phyloP scores from a whole-genome alignment of 345 rosid species.

The Laguncularia racemosa region DNA sequence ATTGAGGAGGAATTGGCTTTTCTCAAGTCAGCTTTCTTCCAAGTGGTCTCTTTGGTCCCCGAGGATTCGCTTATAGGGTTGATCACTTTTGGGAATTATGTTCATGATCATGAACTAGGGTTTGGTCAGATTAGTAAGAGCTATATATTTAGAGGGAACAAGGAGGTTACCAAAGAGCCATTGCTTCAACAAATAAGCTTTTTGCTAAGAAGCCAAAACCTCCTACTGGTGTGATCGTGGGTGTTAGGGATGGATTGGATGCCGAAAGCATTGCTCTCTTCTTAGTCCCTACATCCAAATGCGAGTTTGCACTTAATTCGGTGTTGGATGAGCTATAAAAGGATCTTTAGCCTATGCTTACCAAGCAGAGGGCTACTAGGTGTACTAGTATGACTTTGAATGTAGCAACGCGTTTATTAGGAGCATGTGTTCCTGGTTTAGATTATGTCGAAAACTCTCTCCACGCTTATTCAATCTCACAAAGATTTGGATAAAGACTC shows the following conservation, averaged over 20 bases:
- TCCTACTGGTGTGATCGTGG: constrained; percentile 75
- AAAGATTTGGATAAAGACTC: constrained; percentile 86
- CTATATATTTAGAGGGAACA: constrained; percentile 73
- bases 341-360: constrained; percentile 70
- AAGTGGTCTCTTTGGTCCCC: constrained; percentile 66
- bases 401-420: constrained; percentile 75
- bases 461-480: constrained; percentile 93
- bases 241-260: constrained; percentile 82
- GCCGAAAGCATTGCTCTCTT: constrained; percentile 79
- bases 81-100: constrained; percentile 66
- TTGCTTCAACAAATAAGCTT: constrained; percentile 73
- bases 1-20: constrained; percentile 80
- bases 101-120: constrained; percentile 86
- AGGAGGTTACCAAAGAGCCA: constrained; percentile 69
- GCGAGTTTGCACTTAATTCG: constrained; percentile 83
- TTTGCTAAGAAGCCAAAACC: constrained; percentile 78
- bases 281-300: constrained; percentile 79
- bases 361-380: constrained; percentile 71
- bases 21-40: constrained; percentile 72
- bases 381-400: constrained; percentile 87
- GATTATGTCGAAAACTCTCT: constrained; percentile 62
- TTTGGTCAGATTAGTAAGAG: constrained; percentile 61
- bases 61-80: constrained; percentile 72
- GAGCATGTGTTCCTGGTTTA: constrained; percentile 92
- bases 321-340: constrained; percentile 80